Base-by-base conservation (phyloP, 352 stramenopile genomes). In the Pythium aphanidermatum region DNA sequence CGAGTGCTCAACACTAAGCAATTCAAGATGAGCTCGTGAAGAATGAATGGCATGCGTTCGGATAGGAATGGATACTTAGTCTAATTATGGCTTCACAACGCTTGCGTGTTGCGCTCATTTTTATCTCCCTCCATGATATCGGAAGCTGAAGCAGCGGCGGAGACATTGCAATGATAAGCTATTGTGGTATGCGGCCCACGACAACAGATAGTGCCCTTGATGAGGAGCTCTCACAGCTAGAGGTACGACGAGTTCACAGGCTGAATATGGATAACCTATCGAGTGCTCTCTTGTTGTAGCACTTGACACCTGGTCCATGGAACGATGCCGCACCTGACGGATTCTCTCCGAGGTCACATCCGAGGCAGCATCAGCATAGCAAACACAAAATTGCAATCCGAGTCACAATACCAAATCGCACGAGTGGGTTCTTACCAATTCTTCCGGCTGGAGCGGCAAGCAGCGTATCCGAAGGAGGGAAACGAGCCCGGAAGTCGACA, bases 21-120 rank as follows among this genome's bases (percentile, higher is more conserved):
- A 39, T 78, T 70, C 62, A 86, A 86, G 46, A 86, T 86, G 74
- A 58, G 47, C 42, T 33, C 39, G n/a, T n/a, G n/a, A n/a, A n/a
- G n/a, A n/a, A n/a, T n/a, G n/a, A n/a, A n/a, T n/a, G n/a, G n/a
- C n/a, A n/a, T n/a, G n/a, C n/a, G n/a, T n/a, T n/a, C n/a, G n/a
- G n/a, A n/a, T n/a, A n/a, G n/a, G n/a, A n/a, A n/a, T n/a, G n/a
- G n/a, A n/a, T n/a, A n/a, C n/a, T n/a, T n/a, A n/a, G n/a, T n/a
- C n/a, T n/a, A n/a, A n/a, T n/a, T n/a, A n/a, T n/a, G n/a, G n/a
- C n/a, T n/a, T n/a, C n/a, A n/a, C n/a, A n/a, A n/a, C n/a, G n/a
- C n/a, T n/a, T n/a, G n/a, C n/a, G n/a, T n/a, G n/a, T n/a, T n/a
- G n/a, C n/a, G n/a, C n/a, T n/a, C n/a, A n/a, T n/a, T n/a, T n/a